phyloP scores from a whole-genome alignment of 345 rosid species.

The Salix dunnii region DNA sequence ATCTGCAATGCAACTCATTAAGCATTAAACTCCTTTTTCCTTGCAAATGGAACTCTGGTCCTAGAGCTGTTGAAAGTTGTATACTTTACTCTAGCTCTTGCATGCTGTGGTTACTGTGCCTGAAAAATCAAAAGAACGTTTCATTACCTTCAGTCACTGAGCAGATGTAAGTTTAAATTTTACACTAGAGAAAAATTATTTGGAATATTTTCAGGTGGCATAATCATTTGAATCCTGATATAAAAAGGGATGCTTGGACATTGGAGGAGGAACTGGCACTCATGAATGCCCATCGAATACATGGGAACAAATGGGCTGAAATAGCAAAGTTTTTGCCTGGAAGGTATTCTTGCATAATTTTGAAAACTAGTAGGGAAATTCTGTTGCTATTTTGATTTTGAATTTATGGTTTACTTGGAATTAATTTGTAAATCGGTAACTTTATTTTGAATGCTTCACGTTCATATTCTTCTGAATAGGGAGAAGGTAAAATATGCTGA shows the following conservation, averaged over 20 bases:
- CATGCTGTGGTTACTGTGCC: not conserved
- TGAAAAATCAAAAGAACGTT: not conserved
- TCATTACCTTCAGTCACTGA: not conserved
- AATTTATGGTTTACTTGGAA: not conserved
- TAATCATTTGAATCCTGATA: slow-evolving; percentile 96
- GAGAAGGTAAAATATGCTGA: not conserved
- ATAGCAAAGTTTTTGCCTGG: slow-evolving; percentile 96
- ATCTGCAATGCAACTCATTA: not conserved
- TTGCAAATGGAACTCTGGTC: not conserved
- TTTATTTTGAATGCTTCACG: not conserved
- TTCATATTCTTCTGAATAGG: not conserved
- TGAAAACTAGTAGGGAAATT: slow-evolving; percentile 1
- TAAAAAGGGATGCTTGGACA: slow-evolving; percentile 94
- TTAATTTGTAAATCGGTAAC: not conserved
- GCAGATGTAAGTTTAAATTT: not conserved
- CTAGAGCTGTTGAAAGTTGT: slow-evolving; percentile 1
- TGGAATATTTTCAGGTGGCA: slow-evolving; percentile 72
- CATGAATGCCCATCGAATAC: slow-evolving; percentile 64
- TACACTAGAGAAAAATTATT: not conserved
- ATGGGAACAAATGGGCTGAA: slow-evolving; percentile 98
- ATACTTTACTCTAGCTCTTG: not conserved
- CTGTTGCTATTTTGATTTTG: not conserved
- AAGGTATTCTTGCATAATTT: slow-evolving; percentile 48
- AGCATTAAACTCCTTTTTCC: not conserved
- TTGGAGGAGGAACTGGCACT: slow-evolving; percentile 79